Evolutionary conservation across 2,329 filamentous ascomycete species (phyloP).

Genomic region (Penicillium sp.): DNA sequence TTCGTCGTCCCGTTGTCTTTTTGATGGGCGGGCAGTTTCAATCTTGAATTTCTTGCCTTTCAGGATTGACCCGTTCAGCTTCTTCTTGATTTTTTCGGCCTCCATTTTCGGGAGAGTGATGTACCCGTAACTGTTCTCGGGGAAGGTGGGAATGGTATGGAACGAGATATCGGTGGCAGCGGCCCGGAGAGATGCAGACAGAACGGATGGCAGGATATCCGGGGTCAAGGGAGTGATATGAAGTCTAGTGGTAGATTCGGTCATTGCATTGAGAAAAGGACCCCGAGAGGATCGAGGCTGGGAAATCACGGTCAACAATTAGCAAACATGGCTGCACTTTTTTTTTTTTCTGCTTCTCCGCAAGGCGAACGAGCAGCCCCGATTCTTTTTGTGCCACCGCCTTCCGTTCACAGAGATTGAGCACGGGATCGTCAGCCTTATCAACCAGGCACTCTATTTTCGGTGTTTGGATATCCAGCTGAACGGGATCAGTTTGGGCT

Average conservation of each 20-base stretch:
- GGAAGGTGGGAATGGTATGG: conserved; percentile 78
- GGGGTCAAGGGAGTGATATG: conserved; percentile 84
- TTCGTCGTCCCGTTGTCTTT: conserved; percentile 43
- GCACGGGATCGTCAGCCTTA: too few species aligned
- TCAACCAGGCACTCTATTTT: too few species aligned
- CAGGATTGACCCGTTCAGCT: conserved; percentile 77
- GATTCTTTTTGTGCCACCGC: conserved; percentile 2
- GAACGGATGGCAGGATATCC: conserved; percentile 63
- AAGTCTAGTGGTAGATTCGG: conserved; percentile 50
- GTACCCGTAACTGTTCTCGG: conserved; percentile 85
- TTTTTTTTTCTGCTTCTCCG: conserved; percentile 8
- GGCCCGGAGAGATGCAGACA: conserved; percentile 62
- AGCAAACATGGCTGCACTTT: not conserved
- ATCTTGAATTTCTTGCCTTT: conserved; percentile 80
- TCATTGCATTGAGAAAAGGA: conserved; percentile 26
- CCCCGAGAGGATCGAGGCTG: not conserved
- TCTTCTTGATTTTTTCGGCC: conserved; percentile 85
- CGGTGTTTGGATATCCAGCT: too few species aligned
- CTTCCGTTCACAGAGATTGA: conserved; percentile 1
- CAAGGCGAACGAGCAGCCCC: not conserved
- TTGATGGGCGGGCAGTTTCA: conserved; percentile 68
- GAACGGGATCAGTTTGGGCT: too few species aligned
- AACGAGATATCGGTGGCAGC: conserved; percentile 77
- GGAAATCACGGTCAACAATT: not conserved
- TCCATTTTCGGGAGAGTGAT: conserved; percentile 74